phyloP scores from a whole-genome alignment of 257 asterid genomes.

The Ilex aquifolium region DNA sequence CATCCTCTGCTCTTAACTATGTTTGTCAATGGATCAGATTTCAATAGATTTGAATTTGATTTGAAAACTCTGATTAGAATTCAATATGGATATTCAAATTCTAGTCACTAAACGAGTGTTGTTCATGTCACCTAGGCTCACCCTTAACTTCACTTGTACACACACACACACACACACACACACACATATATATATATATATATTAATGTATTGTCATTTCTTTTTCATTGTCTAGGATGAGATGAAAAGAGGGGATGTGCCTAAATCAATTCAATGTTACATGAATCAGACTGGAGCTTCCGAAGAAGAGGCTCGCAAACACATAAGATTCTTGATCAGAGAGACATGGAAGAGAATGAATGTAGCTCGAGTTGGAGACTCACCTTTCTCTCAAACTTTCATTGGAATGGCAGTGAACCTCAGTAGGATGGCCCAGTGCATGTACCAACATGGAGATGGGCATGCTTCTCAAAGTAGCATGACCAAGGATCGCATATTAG shows the following conservation, averaged over 20 bases:
- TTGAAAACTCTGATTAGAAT: too few relatives aligned
- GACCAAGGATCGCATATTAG: conserved; percentile 14
- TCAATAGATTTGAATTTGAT: too few relatives aligned
- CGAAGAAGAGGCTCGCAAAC: conserved; percentile 21
- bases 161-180: too few relatives aligned
- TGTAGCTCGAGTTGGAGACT: too few relatives aligned
- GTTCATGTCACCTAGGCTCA: too few relatives aligned
- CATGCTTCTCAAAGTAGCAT: conserved; percentile 3
- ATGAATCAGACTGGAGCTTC: conserved; percentile 34
- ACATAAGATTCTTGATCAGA: conserved; percentile 11
- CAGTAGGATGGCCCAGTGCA: conserved; percentile 43
- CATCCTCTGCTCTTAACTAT: not conserved
- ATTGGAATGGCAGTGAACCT: conserved; percentile 21
- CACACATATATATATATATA: too few relatives aligned
- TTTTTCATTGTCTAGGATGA: conserved; percentile 3
- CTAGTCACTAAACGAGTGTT: too few relatives aligned
- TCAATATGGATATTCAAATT: too few relatives aligned
- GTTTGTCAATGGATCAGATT: too few relatives aligned
- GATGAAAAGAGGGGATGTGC: conserved; percentile 20
- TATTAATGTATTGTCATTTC: not conserved
- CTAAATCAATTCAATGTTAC: conserved; percentile 28
- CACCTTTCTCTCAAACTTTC: too few relatives aligned
- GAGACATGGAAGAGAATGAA: conserved; percentile 38
- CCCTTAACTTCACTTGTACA: too few relatives aligned
- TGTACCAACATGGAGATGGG: conserved; percentile 23